A percentile compares a stretch with the other conserved stretches of the same genome.
phyloP scores from a whole-genome alignment of 805 yeast species.

The Saturnispora bothae region DNA sequence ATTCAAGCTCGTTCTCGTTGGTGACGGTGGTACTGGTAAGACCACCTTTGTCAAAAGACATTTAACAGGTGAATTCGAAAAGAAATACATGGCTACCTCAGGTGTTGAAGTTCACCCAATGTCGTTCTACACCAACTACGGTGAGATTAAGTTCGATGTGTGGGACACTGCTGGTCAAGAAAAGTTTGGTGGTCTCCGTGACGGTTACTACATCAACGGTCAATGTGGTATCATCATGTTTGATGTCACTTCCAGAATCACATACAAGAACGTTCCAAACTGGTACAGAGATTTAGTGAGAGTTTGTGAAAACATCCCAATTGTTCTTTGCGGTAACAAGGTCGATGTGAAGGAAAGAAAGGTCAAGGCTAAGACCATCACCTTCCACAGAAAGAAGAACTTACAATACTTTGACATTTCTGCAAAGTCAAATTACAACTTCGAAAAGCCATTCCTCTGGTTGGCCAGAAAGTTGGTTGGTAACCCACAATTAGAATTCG shows the following conservation, averaged over 20 bases:
- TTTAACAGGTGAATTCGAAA: constrained; percentile 98
- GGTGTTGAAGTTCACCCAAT: constrained; percentile 99
- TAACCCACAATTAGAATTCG: constrained; percentile 95
- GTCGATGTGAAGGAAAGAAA: constrained; percentile 99
- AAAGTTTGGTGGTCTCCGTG: constrained; percentile 99
- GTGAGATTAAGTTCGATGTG: constrained; percentile 97
- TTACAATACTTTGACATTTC: constrained; percentile 98
- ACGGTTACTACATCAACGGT: constrained; percentile 98
- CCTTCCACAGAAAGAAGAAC: constrained; percentile 99
- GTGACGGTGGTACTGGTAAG: constrained; percentile 99
- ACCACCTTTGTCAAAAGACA: constrained; percentile 99
- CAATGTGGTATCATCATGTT: constrained; percentile 99
- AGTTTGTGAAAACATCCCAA: constrained; percentile 99
- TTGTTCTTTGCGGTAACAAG: constrained; percentile 98
- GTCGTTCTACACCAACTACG: constrained; percentile 95
- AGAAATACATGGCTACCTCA: constrained; percentile 96
- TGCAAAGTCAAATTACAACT: constrained; percentile 98
- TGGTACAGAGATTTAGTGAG: constrained; percentile 99
- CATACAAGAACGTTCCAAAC: constrained; percentile 99
- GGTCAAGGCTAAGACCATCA: constrained; percentile 99
- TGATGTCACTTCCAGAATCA: constrained; percentile 98
- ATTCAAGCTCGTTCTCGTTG: constrained; percentile 96
- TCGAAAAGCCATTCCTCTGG: constrained; percentile 99
- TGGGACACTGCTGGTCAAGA: constrained; percentile 99
- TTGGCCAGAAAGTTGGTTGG: constrained; percentile 98